Evolutionary conservation across 345 rosid genomes (phyloP), one percentile per base, ranked within the genome.

Genomic region (Sisymbrium irio): DNA sequence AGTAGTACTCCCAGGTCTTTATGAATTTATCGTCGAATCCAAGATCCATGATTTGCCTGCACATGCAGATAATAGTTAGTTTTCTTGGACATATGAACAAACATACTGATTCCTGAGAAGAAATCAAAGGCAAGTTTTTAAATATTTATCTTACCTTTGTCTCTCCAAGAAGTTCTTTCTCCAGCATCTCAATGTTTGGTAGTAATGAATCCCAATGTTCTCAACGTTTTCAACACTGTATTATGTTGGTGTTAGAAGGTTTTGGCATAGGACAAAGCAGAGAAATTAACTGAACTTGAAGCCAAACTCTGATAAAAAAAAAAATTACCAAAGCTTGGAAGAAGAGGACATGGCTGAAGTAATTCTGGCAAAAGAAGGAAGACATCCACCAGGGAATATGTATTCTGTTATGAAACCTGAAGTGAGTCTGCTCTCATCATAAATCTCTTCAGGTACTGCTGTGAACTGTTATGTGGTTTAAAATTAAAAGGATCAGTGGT

Each of bases 1-100:
- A 93, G 73, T 93, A 93, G 44, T 91, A 93, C 67, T 91, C 96
- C 97, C 97, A 93, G 9, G 94, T 91, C 40, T 92, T 73, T 3
- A 88, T 72, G 85, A 93, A 93, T 68, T 85, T 81, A n/a, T 93
- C 90, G 33, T 84, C 44, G 72, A 93, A 89, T 77, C 94, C 97
- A 45, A 93, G 76, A 12, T 75, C 82, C 64, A 64, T 40, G 68
- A 91, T 88, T 84, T 91, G 47, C 70, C 97, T 91, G 72, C 41
- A 20, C n/a, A n/a, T n/a, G n/a, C 37, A 42, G 4, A 74, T 17
- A 35, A 58, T 40, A 9, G 17, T 25, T 18, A 2, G 6, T 25
- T 42, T n/a, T 56, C 25, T 22, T 44, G 8, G 22, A 33, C 40
- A 37, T 25, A 7, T 71, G 5, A 60, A 1, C 7, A 42, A 42